Evolutionary conservation across 768 basidiomycete species (phyloP), one percentile per base, ranked within the genome.

Genomic region (Mycena crocata): DNA sequence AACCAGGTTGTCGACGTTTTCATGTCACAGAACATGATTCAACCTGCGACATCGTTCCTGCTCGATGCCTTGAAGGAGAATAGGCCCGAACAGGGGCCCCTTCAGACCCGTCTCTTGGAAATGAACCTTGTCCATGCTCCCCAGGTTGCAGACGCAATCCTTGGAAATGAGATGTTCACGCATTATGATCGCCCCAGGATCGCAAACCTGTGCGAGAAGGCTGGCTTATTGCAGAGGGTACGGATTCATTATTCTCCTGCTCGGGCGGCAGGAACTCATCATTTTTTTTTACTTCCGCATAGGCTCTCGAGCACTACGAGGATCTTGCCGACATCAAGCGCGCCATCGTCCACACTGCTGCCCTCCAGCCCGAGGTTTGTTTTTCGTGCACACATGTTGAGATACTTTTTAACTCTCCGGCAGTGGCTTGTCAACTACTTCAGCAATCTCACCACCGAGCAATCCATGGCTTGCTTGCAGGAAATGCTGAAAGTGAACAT

Each of bases 21-120:
- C 85, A 98, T 98, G 95, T 93, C 93, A 0, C 96, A 98, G 77
- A 99, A 98, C 81, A 95, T 99, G 95, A 96, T 99, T 63, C 98
- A 99, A 78, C 97, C 96, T 23, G 98, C 98, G 7, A 99, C 98
- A 0, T 96, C 95, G 1, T 99, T 99, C 90, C 83, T 99, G 51
- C 82, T 99, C 64, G 98, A 99, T 75, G 98, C 96, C 24, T 85
- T 99, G 72, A 99, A 99, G 83, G 98, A 99, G 61, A 99, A 99
- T 84, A 93, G 93, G 76, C 94, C 96, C 0, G 98, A 99, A 78
- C 97, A 99, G 76, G 97, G 90, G 0, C 95, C 92, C 70, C 83
- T 99, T 17, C 98, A 99, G 80, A 99, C 98, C 0, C 92, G 96
- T 65, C 87, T 99, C 17, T 84, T 99, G 50, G 98, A 99, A 80